Evolutionary conservation across 1,139 yeast species (phyloP), one percentile per base, ranked within the genome.

Genomic region (Diutina pseudorugosa): DNA sequence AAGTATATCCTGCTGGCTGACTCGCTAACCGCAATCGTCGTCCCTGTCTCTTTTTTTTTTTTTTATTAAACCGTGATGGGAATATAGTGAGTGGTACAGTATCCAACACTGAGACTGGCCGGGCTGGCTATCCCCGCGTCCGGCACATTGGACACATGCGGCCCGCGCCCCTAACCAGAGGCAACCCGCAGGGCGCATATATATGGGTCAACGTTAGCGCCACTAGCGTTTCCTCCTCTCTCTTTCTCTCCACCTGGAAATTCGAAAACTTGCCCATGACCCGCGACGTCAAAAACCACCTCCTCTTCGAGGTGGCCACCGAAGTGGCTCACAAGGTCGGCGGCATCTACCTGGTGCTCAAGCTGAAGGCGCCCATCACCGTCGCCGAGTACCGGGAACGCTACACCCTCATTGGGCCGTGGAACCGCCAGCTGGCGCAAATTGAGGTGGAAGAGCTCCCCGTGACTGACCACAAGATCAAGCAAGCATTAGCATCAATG

Each of bases 301-400:
- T 90, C 55, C 77, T 93, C 52, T 90, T 93, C 64, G 98, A 93
- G 71, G 87, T 89, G 53, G 95, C 98, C 58, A 93, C 98, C 4
- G 98, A 93, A 68, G 98, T 93, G 52, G 98, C 98, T 62, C 91
- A 93, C 73, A 79, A 95, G 61, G 98, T 93, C 30, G 98, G 98
- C 53, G 98, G 98, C 51, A 93, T 93, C 66, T 93, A 93, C 72
- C 90, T 98, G 30, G 98, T 93, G 54, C 78, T 93, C 65, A 93
- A 93, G 68, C 88, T 96, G 27, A 93, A 93, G 70, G 98, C 98
- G 6, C 97, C 97, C 6, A 91, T 91, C 56, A 93, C 98, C 9
- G 91, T 88, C 52, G 91, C 95, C 50, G 98, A 93, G 69, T 93
- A 90, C 69, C 79, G 88, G 59, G 91, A 86, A 61, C 78, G 96